phyloP scores from a whole-genome alignment of 352 stramenopile genomes.

The Phytopythium montanum region DNA sequence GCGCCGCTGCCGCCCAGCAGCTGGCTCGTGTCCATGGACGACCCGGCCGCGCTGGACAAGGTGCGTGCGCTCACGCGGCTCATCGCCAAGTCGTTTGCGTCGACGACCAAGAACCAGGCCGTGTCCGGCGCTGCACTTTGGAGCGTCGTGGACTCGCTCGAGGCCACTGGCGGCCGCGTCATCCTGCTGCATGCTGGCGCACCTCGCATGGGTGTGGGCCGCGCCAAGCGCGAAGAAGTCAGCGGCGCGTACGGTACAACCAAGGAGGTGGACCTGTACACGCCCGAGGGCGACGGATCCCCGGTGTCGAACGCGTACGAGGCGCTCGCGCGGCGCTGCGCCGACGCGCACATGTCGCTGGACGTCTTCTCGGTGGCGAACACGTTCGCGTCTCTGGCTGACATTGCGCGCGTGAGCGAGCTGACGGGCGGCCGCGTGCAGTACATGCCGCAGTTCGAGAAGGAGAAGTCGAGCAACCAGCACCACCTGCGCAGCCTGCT shows the following conservation, averaged over 20 bases:
- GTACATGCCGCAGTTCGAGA: conserved; percentile 87
- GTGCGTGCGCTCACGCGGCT: conserved; percentile 64
- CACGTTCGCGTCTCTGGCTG: conserved; percentile 75
- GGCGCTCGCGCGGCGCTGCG: conserved; percentile 55
- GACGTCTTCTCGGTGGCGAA: conserved; percentile 87
- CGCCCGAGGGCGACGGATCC: conserved; percentile 43
- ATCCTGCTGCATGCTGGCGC: conserved; percentile 75
- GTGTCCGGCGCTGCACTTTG: conserved; percentile 73
- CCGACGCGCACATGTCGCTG: conserved; percentile 77
- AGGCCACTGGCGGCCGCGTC: conserved; percentile 55
- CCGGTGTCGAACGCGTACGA: conserved; percentile 52
- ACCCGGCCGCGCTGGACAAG: conserved; percentile 64
- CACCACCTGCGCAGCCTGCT: conserved; percentile 76
- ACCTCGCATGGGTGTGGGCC: conserved; percentile 69
- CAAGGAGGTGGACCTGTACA: conserved; percentile 85
- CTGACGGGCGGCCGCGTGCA: conserved; percentile 82
- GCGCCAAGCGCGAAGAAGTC: conserved; percentile 76
- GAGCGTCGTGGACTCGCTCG: conserved; percentile 74
- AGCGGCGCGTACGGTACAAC: conserved; percentile 79
- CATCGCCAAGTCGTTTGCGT: conserved; percentile 66
- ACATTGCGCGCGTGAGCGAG: conserved; percentile 77
- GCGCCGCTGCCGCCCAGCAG: conserved; percentile 68
- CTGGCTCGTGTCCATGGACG: conserved; percentile 83
- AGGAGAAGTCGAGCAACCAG: conserved; percentile 75
- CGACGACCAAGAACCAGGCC: conserved; percentile 71